Percentiles rank a stretch among this genome's conserved stretches.
Conservation (phyloP, 164 flowering plant genomes). For the Aristolochia fimbriata region DNA sequence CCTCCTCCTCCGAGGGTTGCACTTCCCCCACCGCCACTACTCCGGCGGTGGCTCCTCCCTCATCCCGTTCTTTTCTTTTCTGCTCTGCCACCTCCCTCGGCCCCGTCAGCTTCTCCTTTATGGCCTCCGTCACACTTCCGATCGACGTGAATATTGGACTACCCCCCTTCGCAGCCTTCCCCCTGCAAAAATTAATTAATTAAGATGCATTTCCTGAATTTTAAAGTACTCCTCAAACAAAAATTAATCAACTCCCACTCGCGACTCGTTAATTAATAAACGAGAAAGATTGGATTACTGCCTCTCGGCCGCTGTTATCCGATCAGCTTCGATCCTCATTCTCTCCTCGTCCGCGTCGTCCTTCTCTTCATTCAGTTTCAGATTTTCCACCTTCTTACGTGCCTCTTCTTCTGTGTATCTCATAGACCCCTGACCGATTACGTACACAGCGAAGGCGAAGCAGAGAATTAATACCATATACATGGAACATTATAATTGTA, state of each 20-base stretch:
- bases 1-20: not conserved
- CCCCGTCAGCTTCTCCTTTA: constrained; percentile 25
- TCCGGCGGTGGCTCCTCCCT: not conserved
- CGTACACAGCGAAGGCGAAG: not conserved
- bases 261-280: too few relatives aligned
- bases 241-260: too few relatives aligned
- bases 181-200: constrained; percentile 8
- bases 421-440: constrained; percentile 49
- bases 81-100: constrained; percentile 14
- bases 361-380: constrained; percentile 26
- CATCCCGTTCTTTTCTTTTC: constrained; percentile 3
- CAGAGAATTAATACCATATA: not conserved
- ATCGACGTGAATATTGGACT: constrained; percentile 15
- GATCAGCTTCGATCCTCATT: not conserved
- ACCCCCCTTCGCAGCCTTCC: constrained; percentile 10
- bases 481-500: too few relatives aligned
- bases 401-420: constrained; percentile 35
- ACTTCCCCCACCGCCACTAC: not conserved
- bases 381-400: constrained; percentile 39
- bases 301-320: constrained; percentile 14
- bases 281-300: constrained; percentile 1
- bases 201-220: too few relatives aligned
- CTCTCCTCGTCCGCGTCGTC: constrained; percentile 15
- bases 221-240: too few relatives aligned
- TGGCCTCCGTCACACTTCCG: constrained; percentile 23